phyloP scores from a whole-genome alignment of 768 basidiomycete species.

The Boletus bicolor region DNA sequence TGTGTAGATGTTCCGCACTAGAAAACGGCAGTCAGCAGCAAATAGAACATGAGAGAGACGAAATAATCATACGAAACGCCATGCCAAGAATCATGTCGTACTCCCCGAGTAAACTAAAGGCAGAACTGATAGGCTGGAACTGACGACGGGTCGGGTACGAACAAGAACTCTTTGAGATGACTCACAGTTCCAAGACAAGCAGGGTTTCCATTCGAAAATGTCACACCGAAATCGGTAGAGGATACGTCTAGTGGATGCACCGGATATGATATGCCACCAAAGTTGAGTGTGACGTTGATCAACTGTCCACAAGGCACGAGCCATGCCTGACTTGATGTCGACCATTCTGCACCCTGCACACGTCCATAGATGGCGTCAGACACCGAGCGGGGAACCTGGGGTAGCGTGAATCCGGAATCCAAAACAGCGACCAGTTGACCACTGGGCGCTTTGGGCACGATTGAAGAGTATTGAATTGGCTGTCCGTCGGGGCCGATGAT shows the following conservation, averaged over 20 bases:
- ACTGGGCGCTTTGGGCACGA: conserved; percentile 63
- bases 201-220: conserved; percentile 43
- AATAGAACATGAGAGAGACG: background rate
- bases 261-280: conserved; percentile 66
- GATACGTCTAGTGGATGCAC: conserved; percentile 71
- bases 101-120: conserved; percentile 71
- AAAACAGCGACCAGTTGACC: conserved; percentile 69
- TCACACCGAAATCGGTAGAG: conserved; percentile 53
- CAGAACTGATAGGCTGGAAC: conserved; percentile 83
- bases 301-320: conserved; percentile 70
- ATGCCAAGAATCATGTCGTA: conserved; percentile 85
- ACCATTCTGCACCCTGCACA: conserved; percentile 69
- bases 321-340: conserved; percentile 56
- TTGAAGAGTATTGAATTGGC: conserved; percentile 55
- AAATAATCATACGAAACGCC: conserved; percentile 58
- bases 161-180: conserved; percentile 7
- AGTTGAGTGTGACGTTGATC: conserved; percentile 67
- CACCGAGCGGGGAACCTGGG: conserved; percentile 71
- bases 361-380: conserved; percentile 81
- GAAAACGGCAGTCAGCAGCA: conserved; percentile 6
- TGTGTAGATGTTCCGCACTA: conserved; percentile 78
- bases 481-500: conserved; percentile 77
- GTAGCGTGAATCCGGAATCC: conserved; percentile 69
- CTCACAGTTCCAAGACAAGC: conserved; percentile 69
- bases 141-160: conserved; percentile 27